A percentile compares a stretch with the other conserved stretches of the same genome.
Conservation (phyloP, 148 eudicot genomes). For the Fagopyrum esculentum region DNA sequence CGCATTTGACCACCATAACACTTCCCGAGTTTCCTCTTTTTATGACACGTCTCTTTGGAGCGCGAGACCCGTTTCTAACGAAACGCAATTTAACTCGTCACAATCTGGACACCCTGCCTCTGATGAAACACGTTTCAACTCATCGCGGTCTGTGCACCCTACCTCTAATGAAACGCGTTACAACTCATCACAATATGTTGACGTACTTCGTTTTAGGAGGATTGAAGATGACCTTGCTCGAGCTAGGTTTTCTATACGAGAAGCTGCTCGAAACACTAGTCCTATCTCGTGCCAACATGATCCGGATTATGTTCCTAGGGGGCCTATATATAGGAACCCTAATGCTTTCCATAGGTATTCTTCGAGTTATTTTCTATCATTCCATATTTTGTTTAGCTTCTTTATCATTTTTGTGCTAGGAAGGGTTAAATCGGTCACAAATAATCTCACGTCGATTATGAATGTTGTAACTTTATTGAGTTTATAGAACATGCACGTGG, state of each 20-base stretch:
- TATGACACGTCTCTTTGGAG: background rate
- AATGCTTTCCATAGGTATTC: constrained; percentile 36
- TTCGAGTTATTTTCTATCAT: background rate
- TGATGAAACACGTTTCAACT: background rate
- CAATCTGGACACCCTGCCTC: too few relatives aligned
- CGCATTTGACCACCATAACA: background rate
- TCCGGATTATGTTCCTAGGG: constrained; percentile 32
- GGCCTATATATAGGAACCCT: constrained; percentile 33
- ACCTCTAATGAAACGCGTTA: background rate
- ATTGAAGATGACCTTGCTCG: constrained; percentile 19
- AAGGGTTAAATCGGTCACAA: background rate
- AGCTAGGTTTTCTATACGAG: constrained; percentile 25
- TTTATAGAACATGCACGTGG: too few relatives aligned
- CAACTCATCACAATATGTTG: background rate
- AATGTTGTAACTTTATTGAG: too few relatives aligned
- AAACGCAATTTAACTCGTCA: background rate
- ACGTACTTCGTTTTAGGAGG: constrained; percentile 6
- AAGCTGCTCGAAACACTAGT: constrained; percentile 25
- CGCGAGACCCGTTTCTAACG: background rate
- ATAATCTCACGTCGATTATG: too few relatives aligned
- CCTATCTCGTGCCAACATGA: constrained; percentile 21
- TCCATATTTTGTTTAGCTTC: background rate
- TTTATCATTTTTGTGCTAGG: background rate
- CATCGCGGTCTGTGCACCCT: background rate
- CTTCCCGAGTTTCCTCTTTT: background rate